A percentile compares a stretch with the other conserved stretches of the same genome.
Evolutionary conservation across 2,329 filamentous ascomycete species (phyloP).

Genomic region (Nothomitra cinnamomea): DNA sequence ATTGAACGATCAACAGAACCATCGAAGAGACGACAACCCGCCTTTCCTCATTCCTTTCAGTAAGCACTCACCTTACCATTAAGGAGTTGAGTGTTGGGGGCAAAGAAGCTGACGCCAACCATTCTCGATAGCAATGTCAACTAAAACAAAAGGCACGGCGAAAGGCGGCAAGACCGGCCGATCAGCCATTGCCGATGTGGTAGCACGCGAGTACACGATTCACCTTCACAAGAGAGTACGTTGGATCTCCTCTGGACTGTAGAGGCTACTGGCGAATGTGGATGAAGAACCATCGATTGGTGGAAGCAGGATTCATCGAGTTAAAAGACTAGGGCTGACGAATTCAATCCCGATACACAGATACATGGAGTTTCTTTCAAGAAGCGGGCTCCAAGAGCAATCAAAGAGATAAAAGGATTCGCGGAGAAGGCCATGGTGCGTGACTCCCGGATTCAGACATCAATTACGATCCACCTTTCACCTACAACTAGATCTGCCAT

Average conservation of each 20-base stretch:
- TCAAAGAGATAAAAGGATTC: conserved; percentile 99
- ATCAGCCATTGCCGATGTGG: conserved; percentile 97
- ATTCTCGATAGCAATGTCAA: conserved; percentile 21
- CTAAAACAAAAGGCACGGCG: conserved; percentile 30
- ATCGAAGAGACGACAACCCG: conserved; percentile 1
- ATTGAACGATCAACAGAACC: neutral
- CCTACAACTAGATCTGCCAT: no score
- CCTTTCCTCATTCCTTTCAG: neutral
- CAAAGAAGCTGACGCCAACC: neutral
- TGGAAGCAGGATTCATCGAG: neutral
- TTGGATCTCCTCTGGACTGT: conserved; percentile 18
- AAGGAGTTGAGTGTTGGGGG: neutral
- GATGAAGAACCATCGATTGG: neutral
- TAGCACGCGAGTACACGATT: conserved; percentile 99
- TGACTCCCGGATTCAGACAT: no score
- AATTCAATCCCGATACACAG: conserved; percentile 43
- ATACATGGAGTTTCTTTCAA: conserved; percentile 97
- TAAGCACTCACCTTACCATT: neutral
- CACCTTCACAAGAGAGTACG: conserved; percentile 99
- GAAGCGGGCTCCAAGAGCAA: conserved; percentile 94
- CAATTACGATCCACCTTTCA: no score
- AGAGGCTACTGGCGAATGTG: no score
- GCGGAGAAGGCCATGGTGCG: conserved; percentile 92
- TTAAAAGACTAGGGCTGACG: neutral
- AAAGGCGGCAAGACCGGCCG: conserved; percentile 58